Base-by-base conservation (phyloP, 2,329 filamentous ascomycete genomes). In the Fusarium veterinarium region DNA sequence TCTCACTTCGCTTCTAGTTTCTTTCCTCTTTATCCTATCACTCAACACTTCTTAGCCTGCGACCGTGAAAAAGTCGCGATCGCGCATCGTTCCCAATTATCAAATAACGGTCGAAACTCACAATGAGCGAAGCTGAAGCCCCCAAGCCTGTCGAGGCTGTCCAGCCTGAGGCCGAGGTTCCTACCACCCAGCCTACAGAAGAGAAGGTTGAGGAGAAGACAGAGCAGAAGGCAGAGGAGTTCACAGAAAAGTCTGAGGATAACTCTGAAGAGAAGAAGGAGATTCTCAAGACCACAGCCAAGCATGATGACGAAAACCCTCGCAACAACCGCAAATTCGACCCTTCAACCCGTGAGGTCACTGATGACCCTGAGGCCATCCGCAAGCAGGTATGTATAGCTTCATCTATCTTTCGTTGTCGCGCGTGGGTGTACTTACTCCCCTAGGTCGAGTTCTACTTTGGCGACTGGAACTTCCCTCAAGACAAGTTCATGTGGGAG, bases 371-470 rank as follows among this genome's bases (percentile, higher is more conserved):
- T 3, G 87, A 86, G 30, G 89, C 92, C 83, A 97, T 98, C 78
- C 92, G 94, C 81, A 92, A 92, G 79, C 95, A 97, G 88, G 93
- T 93, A 85, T 80, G 45, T 46, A 49, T 25, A 45, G 40, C 48
- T 31, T 55, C 55, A 19, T 48, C 46, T 5, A 41, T 12, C 13
- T 25, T 35, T 19, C 28, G 13, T 7, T 20, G 14, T 41, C 25
- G 60, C 31, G 28, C 41, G 45, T 40, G 28, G 38, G 30, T 64
- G 70, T 42, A 31, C 64, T 67, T n/a, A 75, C 52, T 38, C 48
- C 52, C 57, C 35, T 75, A 97, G 92, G 93, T 97, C 77, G 95
- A 98, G 81, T 98, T 97, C 83, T 98, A 98, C 88, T 97, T 98
- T 84, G 93, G 93, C 78, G 93, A 97, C 82, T 93, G 92, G 78